phyloP scores from a whole-genome alignment of 1,284 basidiomycete genomes.

The Rhizoctonia solani region DNA sequence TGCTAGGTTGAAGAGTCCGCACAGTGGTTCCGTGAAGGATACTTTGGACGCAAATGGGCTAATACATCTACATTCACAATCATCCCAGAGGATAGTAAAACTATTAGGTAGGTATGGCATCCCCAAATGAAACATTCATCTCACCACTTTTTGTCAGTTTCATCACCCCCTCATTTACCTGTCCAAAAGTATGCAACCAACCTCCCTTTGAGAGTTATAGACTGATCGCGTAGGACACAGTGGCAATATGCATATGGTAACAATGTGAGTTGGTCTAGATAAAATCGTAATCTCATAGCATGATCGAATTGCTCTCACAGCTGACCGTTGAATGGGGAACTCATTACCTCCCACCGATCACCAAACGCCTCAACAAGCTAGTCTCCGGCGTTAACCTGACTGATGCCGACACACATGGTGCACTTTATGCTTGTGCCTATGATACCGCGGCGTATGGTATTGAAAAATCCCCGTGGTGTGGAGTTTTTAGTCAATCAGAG shows the following conservation, averaged over 20 bases:
- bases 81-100: slow-evolving; percentile 49
- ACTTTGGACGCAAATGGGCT: slow-evolving; percentile 49
- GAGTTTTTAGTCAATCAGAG: slow-evolving; percentile 56
- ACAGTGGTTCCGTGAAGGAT: slow-evolving; percentile 53
- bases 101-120: slow-evolving; percentile 45
- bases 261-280: slow-evolving; percentile 41
- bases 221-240: neutral
- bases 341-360: slow-evolving; percentile 59
- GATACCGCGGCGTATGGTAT: slow-evolving; percentile 60
- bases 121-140: neutral
- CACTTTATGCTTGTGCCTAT: slow-evolving; percentile 79
- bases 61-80: slow-evolving; percentile 47
- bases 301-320: slow-evolving; percentile 38
- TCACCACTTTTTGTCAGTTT: neutral
- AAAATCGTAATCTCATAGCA: neutral
- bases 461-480: slow-evolving; percentile 68
- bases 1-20: slow-evolving; percentile 50
- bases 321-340: slow-evolving; percentile 47
- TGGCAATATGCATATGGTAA: slow-evolving; percentile 51
- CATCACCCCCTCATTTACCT: slow-evolving; percentile 54
- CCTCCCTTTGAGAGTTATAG: too few species aligned
- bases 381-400: slow-evolving; percentile 63
- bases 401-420: slow-evolving; percentile 58
- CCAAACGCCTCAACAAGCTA: slow-evolving; percentile 60
- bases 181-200: slow-evolving; percentile 42